Evolutionary conservation across 192 early-diverging fungal genomes (phyloP).

Genomic region (Coemansia sp.): DNA sequence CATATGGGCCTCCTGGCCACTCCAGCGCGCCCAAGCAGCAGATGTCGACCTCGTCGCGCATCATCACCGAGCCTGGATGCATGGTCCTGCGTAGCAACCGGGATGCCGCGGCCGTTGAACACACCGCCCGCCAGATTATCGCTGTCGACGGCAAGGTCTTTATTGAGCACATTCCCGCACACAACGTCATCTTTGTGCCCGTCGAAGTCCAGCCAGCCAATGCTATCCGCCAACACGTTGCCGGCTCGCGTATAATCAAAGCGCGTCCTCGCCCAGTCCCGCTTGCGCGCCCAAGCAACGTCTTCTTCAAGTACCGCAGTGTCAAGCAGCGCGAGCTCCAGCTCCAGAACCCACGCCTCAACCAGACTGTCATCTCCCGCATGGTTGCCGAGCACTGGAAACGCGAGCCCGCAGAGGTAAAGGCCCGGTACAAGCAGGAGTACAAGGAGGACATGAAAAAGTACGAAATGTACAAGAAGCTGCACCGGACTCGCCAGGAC

Average conservation of each 20-base stretch:
- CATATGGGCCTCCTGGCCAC: neutral
- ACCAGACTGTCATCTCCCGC: constrained; percentile 52
- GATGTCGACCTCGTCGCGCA: constrained; percentile 22
- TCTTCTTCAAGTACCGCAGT: constrained; percentile 56
- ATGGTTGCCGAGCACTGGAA: constrained; percentile 55
- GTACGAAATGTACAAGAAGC: constrained; percentile 45
- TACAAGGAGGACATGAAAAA: constrained; percentile 46
- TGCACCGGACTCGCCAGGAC: constrained; percentile 7
- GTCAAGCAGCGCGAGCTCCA: constrained; percentile 44
- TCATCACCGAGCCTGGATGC: constrained; percentile 40
- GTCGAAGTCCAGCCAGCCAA: constrained; percentile 1
- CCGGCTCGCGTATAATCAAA: constrained; percentile 18
- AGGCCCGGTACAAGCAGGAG: constrained; percentile 33
- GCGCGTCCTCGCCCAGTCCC: neutral
- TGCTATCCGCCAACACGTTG: constrained; percentile 8
- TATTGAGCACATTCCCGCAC: constrained; percentile 38
- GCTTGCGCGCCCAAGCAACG: constrained; percentile 44
- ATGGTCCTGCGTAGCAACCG: constrained; percentile 22
- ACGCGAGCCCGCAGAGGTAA: constrained; percentile 39
- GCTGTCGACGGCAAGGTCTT: constrained; percentile 36
- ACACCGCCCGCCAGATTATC: constrained; percentile 34
- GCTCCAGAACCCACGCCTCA: constrained; percentile 38
- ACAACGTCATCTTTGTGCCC: constrained; percentile 45
- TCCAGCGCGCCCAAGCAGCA: constrained; percentile 16
- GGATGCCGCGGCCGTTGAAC: constrained; percentile 13